A percentile compares a stretch with the other conserved stretches of the same genome.
phyloP scores from a whole-genome alignment of 2,329 filamentous ascomycete genomes.

The Mycogone perniciosa region DNA sequence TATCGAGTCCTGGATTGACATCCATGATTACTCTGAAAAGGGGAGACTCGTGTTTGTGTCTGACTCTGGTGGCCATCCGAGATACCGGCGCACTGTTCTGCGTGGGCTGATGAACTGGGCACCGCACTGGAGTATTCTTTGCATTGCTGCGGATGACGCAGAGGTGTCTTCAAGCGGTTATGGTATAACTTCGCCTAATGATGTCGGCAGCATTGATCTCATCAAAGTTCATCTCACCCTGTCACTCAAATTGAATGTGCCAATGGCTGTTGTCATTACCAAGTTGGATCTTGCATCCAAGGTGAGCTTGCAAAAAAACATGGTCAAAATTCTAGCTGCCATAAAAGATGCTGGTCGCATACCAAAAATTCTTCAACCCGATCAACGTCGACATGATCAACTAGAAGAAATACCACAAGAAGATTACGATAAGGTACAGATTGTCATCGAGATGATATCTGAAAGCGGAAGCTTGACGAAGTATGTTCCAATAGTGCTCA shows the following conservation, averaged over 20 bases:
- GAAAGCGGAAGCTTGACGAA: conserved; percentile 35
- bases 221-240: conserved; percentile 76
- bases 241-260: conserved; percentile 72
- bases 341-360: conserved; percentile 70
- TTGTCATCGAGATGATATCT: conserved; percentile 46
- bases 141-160: conserved; percentile 72
- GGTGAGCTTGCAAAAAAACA: conserved; percentile 58
- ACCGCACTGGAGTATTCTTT: conserved; percentile 87
- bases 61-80: conserved; percentile 85
- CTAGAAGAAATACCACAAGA: conserved; percentile 49
- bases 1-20: conserved; percentile 89
- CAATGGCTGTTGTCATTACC: conserved; percentile 77
- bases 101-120: conserved; percentile 92
- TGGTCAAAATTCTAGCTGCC: conserved; percentile 67
- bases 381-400: conserved; percentile 42
- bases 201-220: conserved; percentile 54
- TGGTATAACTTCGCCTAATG: background rate
- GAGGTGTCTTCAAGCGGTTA: conserved; percentile 32
- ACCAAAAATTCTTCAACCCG: conserved; percentile 64
- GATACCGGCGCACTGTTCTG: conserved; percentile 82
- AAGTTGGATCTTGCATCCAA: conserved; percentile 85
- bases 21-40: conserved; percentile 69
- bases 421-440: conserved; percentile 54
- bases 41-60: conserved; percentile 81
- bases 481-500: conserved; percentile 77